Percentiles rank a stretch among this genome's conserved stretches.
Evolutionary conservation across 345 rosid genomes (phyloP).

Genomic region (Linum tenue): DNA sequence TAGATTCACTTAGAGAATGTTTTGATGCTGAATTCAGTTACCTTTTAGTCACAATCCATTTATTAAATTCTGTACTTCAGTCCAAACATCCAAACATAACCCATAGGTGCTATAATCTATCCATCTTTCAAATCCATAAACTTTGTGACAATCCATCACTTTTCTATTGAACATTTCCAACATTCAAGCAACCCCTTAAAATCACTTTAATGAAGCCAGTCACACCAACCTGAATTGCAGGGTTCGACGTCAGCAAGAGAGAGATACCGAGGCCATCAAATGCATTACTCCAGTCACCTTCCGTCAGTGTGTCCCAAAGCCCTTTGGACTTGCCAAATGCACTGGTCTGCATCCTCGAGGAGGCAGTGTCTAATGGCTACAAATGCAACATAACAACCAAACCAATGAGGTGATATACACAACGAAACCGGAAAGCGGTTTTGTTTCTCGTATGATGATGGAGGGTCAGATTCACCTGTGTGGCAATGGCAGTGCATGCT

Average conservation of each 20-base stretch:
- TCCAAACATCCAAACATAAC: too few species aligned
- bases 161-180: too few species aligned
- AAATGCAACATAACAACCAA: not conserved
- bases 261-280: conserved; percentile 93
- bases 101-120: too few species aligned
- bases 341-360: conserved; percentile 96
- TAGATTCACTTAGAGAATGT: not conserved
- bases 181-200: not conserved
- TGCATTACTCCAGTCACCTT: conserved; percentile 59
- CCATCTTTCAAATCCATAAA: too few species aligned
- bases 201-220: conserved; percentile 1
- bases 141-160: too few species aligned
- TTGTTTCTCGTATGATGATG: not conserved
- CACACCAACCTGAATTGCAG: conserved; percentile 71
- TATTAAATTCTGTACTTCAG: too few species aligned
- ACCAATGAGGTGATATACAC: not conserved
- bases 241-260: conserved; percentile 83
- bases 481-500: conserved; percentile 66
- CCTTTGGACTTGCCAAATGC: conserved; percentile 92
- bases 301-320: conserved; percentile 68
- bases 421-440: not conserved
- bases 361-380: conserved; percentile 92
- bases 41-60: too few species aligned
- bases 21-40: too few species aligned
- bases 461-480: conserved; percentile 38